Evolutionary conservation across 2,329 filamentous ascomycete genomes (phyloP).

Genomic region (Macroventuria anomochaeta): DNA sequence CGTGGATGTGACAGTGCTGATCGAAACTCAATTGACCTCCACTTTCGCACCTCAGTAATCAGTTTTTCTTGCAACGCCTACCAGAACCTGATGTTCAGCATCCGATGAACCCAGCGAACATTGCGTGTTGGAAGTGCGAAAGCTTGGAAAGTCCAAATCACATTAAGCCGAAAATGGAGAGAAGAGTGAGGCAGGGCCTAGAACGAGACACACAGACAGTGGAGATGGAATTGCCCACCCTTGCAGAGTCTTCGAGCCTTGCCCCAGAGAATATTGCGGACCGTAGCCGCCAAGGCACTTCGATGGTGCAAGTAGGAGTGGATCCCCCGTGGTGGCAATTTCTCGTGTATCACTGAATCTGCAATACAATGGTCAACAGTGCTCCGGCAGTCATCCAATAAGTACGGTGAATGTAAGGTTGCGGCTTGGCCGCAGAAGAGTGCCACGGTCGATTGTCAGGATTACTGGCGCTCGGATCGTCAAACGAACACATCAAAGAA

Average conservation of each 20-base stretch:
- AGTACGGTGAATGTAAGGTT: not conserved
- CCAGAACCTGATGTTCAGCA: no score
- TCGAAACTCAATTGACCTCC: no score
- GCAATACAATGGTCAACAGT: not conserved
- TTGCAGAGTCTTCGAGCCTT: conserved; percentile 4
- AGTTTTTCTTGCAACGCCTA: no score
- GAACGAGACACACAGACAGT: conserved; percentile 11
- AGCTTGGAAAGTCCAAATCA: not conserved
- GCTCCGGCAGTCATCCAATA: not conserved
- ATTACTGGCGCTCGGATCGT: not conserved
- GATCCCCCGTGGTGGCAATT: conserved; percentile 8
- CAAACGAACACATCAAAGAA: not conserved
- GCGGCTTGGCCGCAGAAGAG: not conserved
- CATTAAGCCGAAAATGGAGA: not conserved
- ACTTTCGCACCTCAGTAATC: no score
- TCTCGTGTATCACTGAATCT: not conserved
- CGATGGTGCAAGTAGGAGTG: conserved; percentile 1
- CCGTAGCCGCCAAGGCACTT: conserved; percentile 1
- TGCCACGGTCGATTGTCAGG: not conserved
- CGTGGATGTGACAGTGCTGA: no score
- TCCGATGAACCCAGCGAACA: no score
- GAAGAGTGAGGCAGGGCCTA: not conserved
- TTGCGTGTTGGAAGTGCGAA: not conserved
- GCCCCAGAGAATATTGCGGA: conserved; percentile 4
- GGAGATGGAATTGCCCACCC: conserved; percentile 4